These are phyloP conservation scores for Neonectria coccinea DNA, from an alignment of 2,329 filamentous ascomycete genomes.

Conservation along the genomic window DNA sequence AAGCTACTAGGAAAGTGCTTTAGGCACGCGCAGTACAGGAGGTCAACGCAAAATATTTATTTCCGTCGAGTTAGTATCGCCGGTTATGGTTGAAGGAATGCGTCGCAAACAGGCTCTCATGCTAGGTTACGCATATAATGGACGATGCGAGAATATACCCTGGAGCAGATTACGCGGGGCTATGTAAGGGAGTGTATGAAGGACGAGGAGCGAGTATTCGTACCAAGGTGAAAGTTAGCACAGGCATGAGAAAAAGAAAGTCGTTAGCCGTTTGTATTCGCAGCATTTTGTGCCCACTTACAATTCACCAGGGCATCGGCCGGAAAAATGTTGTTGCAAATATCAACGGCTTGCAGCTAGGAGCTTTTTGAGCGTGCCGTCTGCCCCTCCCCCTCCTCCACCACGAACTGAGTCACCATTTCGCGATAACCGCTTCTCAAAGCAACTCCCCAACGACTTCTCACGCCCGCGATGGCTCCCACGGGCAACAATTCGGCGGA, in stretches of 20 bases:
- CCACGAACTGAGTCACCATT: conserved; percentile 26
- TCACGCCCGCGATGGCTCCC: conserved; percentile 28
- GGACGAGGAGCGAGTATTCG: too few species aligned
- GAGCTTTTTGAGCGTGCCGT: conserved; percentile 23
- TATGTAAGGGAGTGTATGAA: too few species aligned
- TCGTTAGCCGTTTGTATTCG: too few species aligned
- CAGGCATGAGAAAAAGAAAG: too few species aligned
- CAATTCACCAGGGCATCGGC: conserved; percentile 2
- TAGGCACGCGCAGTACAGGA: too few species aligned
- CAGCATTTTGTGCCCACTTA: not conserved
- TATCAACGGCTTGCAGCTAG: conserved; percentile 17
- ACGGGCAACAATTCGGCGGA: conserved; percentile 44
- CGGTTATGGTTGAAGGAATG: too few species aligned
- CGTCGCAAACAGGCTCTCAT: too few species aligned
- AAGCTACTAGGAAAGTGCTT: too few species aligned
- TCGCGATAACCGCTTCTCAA: conserved; percentile 24
- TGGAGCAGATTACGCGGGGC: too few species aligned
- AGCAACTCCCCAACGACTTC: conserved; percentile 1
- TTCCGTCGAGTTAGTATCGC: too few species aligned
- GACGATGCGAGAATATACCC: not conserved
- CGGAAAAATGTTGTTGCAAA: conserved; percentile 33
- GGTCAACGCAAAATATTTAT: too few species aligned
- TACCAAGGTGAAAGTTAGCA: too few species aligned
- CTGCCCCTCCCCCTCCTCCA: conserved; percentile 32
- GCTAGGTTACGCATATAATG: not conserved